A percentile compares a stretch with the other conserved stretches of the same genome.
Conservation (phyloP, 164 flowering plant species). For the Kingdonia uniflora region DNA sequence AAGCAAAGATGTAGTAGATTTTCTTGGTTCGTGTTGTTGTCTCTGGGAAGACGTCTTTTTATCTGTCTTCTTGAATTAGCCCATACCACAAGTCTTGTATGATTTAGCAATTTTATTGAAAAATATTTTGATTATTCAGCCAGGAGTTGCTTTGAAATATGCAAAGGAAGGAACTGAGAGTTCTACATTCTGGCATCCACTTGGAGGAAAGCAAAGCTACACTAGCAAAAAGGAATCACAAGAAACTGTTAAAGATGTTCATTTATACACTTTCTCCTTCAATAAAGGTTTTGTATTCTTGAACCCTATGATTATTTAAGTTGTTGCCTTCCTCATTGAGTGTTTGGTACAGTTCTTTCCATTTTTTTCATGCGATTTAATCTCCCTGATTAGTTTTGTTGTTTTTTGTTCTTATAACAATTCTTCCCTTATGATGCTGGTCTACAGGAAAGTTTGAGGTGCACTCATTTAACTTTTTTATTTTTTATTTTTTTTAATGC, state of each 20-base stretch:
- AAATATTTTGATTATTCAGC: constrained; percentile 37
- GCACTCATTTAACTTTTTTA: constrained; percentile 8
- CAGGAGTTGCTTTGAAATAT: constrained; percentile 76
- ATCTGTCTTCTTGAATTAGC: too few species aligned
- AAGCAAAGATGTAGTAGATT: too few species aligned
- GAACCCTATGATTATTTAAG: too few species aligned
- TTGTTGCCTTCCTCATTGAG: too few species aligned
- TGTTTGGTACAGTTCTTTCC: too few species aligned
- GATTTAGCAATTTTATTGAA: background rate
- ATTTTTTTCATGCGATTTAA: too few species aligned
- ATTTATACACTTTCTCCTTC: constrained; percentile 64
- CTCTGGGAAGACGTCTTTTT: too few species aligned
- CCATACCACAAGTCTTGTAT: background rate
- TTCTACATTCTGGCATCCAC: constrained; percentile 90
- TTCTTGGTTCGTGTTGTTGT: too few species aligned
- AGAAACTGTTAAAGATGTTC: constrained; percentile 81
- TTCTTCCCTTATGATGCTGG: constrained; percentile 22
- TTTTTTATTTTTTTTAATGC: background rate
- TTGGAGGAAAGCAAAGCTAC: constrained; percentile 93
- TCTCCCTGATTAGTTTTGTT: constrained; percentile 11
- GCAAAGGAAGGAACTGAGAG: constrained; percentile 98
- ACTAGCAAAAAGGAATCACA: constrained; percentile 55
- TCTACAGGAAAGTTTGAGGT: constrained; percentile 94
- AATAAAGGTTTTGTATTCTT: constrained; percentile 93
- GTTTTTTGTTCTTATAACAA: constrained; percentile 5